Conservation (phyloP, 1,284 basidiomycete species). For the Austroboletus novae-zelandiae region DNA sequence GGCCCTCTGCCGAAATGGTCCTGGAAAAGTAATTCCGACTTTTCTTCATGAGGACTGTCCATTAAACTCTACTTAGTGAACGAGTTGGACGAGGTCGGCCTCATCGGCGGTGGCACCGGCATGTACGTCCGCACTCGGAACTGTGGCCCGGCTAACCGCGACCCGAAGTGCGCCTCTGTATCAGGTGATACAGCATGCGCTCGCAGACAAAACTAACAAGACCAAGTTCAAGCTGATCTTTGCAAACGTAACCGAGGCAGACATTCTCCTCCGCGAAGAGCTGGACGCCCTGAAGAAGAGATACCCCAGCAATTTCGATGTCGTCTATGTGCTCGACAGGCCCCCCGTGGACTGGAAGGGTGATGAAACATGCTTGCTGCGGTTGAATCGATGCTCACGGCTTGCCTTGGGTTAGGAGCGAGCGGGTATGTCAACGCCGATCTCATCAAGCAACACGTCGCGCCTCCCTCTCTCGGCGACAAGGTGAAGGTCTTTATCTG, state of each 20-base stretch:
- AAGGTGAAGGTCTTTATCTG: conserved; percentile 92
- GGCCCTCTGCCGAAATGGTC: conserved; percentile 85
- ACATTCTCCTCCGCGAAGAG: conserved; percentile 86
- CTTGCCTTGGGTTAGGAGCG: conserved; percentile 40
- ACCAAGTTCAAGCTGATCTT: conserved; percentile 95
- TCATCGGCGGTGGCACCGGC: conserved; percentile 89
- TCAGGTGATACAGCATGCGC: conserved; percentile 74
- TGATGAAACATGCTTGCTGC: conserved; percentile 18
- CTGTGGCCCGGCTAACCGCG: conserved; percentile 14
- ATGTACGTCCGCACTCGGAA: conserved; percentile 51
- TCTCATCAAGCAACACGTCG: conserved; percentile 71
- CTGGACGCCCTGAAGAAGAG: conserved; percentile 74
- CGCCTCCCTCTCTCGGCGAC: conserved; percentile 64
- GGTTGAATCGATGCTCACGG: conserved; percentile 11
- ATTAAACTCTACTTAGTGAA: conserved; percentile 52
- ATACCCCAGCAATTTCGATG: conserved; percentile 70
- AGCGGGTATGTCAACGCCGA: conserved; percentile 74
- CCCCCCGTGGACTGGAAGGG: conserved; percentile 71
- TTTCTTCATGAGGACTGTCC: background rate
- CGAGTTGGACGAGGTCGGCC: conserved; percentile 80
- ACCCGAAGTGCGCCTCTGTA: conserved; percentile 65
- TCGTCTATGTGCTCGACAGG: conserved; percentile 89
- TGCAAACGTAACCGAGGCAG: conserved; percentile 86
- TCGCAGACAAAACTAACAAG: conserved; percentile 76
- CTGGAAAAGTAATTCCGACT: conserved; percentile 58